Evolutionary conservation across 1,139 yeast species (phyloP).

Genomic region (Lodderomyces metapsilosis): DNA sequence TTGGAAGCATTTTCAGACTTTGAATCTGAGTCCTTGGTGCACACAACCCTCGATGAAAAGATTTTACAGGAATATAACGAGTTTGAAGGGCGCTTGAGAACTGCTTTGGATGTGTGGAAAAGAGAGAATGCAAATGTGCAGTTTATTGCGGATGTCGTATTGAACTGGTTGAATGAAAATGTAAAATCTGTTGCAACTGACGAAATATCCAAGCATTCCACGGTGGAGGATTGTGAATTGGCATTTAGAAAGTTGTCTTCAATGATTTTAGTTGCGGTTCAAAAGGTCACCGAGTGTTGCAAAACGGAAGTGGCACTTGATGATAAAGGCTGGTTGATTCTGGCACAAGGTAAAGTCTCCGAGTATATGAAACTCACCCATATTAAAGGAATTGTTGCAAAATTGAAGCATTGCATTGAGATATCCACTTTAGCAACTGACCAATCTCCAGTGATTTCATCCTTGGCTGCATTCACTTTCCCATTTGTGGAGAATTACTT

Average conservation of each 20-base stretch:
- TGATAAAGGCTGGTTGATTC: constrained; percentile 64
- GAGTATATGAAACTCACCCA: constrained; percentile 31
- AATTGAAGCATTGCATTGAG: constrained; percentile 19
- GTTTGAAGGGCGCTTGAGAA: constrained; percentile 19
- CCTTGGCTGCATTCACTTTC: constrained; percentile 51
- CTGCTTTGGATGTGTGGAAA: constrained; percentile 29
- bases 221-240: constrained; percentile 44
- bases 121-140: constrained; percentile 21
- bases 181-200: not conserved
- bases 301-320: constrained; percentile 40
- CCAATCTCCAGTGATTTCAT: constrained; percentile 37
- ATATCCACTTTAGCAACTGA: constrained; percentile 24
- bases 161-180: constrained; percentile 34
- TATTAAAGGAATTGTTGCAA: constrained; percentile 26
- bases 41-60: constrained; percentile 16
- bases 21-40: constrained; percentile 15
- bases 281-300: constrained; percentile 45
- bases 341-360: constrained; percentile 45
- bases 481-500: constrained; percentile 59
- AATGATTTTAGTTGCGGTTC: constrained; percentile 66
- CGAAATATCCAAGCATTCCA: constrained; percentile 10
- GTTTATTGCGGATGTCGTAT: constrained; percentile 49
- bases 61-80: constrained; percentile 22
- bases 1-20: constrained; percentile 15
- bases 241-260: constrained; percentile 54